Conservation (phyloP, 139 green algal genomes). For the Nannochloris sp. region DNA sequence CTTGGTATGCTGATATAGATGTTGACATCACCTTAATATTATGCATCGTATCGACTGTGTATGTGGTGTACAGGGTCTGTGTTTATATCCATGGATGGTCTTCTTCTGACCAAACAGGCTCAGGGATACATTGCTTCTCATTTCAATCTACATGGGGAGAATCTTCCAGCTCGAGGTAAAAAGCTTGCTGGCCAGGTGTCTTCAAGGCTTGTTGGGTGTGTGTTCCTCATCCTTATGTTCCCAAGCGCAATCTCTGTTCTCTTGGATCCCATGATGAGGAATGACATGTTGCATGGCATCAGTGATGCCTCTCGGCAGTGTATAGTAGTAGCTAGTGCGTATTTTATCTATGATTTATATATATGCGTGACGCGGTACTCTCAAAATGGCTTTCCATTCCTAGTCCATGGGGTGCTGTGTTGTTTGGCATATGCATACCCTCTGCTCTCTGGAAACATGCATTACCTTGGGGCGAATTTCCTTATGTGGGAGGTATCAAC, state of each 20-base stretch:
- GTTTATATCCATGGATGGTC: no score
- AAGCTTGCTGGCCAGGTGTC: conserved; percentile 8
- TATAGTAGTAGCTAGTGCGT: conserved; percentile 12
- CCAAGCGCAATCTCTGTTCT: conserved; percentile 2
- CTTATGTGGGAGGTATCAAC: conserved; percentile 37
- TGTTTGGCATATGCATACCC: conserved; percentile 14
- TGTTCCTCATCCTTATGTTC: conserved; percentile 12
- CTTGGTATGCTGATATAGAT: no score
- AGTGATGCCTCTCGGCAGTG: not conserved
- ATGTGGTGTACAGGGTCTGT: no score
- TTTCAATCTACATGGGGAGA: no score
- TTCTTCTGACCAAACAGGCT: not conserved
- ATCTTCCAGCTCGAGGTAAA: not conserved
- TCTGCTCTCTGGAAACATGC: conserved; percentile 16
- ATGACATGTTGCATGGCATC: not conserved
- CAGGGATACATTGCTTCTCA: no score
- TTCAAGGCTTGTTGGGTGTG: not conserved
- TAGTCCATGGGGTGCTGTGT: conserved; percentile 22
- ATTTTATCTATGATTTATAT: conserved; percentile 24
- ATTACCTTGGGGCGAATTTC: conserved; percentile 20
- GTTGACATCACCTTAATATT: no score
- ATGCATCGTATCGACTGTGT: no score
- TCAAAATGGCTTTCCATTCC: conserved; percentile 23
- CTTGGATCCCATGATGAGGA: not conserved
- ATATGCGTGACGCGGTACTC: conserved; percentile 5